Conservation (phyloP, 306 rosid genomes). For the Argentina anserina region DNA sequence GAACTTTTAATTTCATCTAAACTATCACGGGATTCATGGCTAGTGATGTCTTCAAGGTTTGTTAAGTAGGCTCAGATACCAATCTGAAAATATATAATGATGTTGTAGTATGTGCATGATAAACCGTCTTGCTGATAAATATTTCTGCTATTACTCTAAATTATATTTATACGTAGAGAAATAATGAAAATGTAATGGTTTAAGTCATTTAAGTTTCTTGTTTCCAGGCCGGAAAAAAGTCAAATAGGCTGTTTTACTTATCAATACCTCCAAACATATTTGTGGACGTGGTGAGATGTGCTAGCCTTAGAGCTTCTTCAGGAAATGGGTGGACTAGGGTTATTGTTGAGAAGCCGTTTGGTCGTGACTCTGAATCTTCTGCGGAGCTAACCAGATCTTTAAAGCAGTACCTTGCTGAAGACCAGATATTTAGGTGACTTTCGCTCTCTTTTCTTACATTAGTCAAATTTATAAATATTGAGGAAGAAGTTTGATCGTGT, state of each 20-base stretch:
- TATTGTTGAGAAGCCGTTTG: slow-evolving; percentile 97
- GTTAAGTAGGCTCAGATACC: background rate
- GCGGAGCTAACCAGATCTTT: slow-evolving; percentile 71
- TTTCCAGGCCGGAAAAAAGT: slow-evolving; percentile 62
- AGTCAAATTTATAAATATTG: slow-evolving; percentile 1
- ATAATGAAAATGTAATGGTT: background rate
- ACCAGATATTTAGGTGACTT: slow-evolving; percentile 82
- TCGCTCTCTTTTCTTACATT: slow-evolving; percentile 11
- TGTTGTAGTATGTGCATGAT: background rate
- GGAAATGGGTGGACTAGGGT: slow-evolving; percentile 90
- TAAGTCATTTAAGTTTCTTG: slow-evolving; percentile 20
- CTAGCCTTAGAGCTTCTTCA: slow-evolving; percentile 81
- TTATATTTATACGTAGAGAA: background rate
- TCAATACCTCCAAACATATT: slow-evolving; percentile 93
- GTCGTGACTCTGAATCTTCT: slow-evolving; percentile 81
- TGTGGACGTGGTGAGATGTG: slow-evolving; percentile 77
- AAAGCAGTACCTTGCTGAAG: slow-evolving; percentile 82
- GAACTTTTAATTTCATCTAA: background rate
- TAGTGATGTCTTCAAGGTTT: background rate
- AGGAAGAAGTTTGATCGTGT: slow-evolving; percentile 23
- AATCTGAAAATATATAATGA: background rate
- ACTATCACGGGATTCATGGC: no score
- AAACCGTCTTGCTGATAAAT: background rate
- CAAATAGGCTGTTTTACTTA: slow-evolving; percentile 82
- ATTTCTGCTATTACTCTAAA: background rate